A percentile compares a stretch with the other conserved stretches of the same genome.
These are phyloP conservation scores for Adansonia madagascariensis DNA, from an alignment of 441 rosid genomes.

Conservation along the genomic window DNA sequence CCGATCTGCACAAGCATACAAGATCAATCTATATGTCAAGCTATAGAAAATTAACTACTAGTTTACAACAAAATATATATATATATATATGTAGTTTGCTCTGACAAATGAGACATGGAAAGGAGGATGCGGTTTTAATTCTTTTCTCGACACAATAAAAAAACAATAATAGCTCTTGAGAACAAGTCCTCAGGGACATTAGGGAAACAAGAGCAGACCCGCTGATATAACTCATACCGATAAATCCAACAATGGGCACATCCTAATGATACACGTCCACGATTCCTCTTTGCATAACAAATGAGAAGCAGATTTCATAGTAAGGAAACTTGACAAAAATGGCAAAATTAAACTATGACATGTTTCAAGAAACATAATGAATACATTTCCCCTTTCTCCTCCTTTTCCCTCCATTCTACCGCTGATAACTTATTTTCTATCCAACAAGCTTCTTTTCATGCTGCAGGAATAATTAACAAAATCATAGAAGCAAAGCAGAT, in stretches of 20 bases:
- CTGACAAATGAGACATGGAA: background rate
- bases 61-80: background rate
- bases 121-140: background rate
- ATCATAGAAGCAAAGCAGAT: background rate
- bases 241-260: background rate
- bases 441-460: background rate
- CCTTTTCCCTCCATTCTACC: background rate
- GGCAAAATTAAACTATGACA: background rate
- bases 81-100: background rate
- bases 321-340: background rate
- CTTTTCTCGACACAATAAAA: background rate
- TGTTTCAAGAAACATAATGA: background rate
- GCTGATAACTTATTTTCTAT: background rate
- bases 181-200: background rate
- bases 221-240: background rate
- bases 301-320: background rate
- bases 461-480: background rate
- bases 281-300: background rate
- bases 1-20: conserved; percentile 60
- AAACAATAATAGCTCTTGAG: background rate
- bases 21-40: background rate
- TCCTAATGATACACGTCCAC: background rate
- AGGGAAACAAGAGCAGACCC: background rate
- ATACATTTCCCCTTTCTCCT: background rate
- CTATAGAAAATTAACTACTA: background rate